Conservation (phyloP, 192 early-diverging fungal species). For the Coemansia sp. region DNA sequence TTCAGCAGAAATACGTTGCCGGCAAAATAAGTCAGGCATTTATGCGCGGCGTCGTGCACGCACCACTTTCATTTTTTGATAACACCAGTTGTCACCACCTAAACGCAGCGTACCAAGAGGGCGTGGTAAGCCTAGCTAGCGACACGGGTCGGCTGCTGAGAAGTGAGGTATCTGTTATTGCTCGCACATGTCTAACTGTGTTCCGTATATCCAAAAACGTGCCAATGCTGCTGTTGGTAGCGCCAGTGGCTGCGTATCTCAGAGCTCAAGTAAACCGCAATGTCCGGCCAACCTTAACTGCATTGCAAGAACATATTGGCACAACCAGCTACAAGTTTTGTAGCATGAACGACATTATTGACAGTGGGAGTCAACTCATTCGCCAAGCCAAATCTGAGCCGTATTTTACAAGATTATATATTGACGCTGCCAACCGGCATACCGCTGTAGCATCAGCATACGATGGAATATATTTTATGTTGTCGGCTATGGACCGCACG, state of each 20-base stretch:
- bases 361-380: slow-evolving; percentile 59
- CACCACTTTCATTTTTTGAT: slow-evolving; percentile 39
- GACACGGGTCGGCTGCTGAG: slow-evolving; percentile 16
- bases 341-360: slow-evolving; percentile 16
- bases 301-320: not conserved
- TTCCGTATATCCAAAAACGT: slow-evolving; percentile 17
- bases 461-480: slow-evolving; percentile 56
- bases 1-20: slow-evolving; percentile 12
- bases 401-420: slow-evolving; percentile 56
- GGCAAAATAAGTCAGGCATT: slow-evolving; percentile 17
- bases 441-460: slow-evolving; percentile 58
- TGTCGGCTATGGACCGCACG: slow-evolving; percentile 50
- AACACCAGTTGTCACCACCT: slow-evolving; percentile 18
- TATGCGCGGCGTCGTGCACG: slow-evolving; percentile 24
- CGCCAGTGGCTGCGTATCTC: slow-evolving; percentile 19
- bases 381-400: slow-evolving; percentile 57
- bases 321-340: not conserved
- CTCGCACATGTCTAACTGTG: slow-evolving; percentile 13
- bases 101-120: slow-evolving; percentile 9
- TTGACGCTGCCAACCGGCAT: slow-evolving; percentile 54
- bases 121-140: slow-evolving; percentile 10
- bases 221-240: slow-evolving; percentile 20
- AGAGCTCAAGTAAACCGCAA: not conserved
- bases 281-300: not conserved
- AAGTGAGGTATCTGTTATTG: slow-evolving; percentile 5